A percentile compares a stretch with the other conserved stretches of the same genome.
Evolutionary conservation across 345 rosid genomes (phyloP).

Genomic region (Streptanthus diversifolius): DNA sequence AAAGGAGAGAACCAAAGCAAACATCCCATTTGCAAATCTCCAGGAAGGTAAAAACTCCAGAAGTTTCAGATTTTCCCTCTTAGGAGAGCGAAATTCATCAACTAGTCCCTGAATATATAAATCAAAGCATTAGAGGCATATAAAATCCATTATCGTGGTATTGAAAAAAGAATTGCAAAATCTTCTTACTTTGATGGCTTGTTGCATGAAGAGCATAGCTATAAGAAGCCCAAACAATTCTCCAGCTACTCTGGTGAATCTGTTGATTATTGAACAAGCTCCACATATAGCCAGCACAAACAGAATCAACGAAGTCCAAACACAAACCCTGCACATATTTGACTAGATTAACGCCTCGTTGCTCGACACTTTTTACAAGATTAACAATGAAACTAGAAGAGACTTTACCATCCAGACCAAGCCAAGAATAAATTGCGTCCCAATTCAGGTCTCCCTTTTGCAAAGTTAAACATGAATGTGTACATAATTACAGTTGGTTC

Average conservation of each 20-base stretch:
- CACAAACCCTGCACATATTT: slow-evolving; percentile 68
- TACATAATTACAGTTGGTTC: slow-evolving; percentile 99
- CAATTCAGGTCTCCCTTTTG: slow-evolving; percentile 71
- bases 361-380: background rate
- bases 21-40: slow-evolving; percentile 98
- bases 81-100: slow-evolving; percentile 78
- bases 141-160: background rate
- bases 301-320: slow-evolving; percentile 84
- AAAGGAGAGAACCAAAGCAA: slow-evolving; percentile 82
- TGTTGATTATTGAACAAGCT: slow-evolving; percentile 93
- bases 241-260: slow-evolving; percentile 93
- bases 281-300: slow-evolving; percentile 76
- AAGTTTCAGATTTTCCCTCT: slow-evolving; percentile 50
- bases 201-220: slow-evolving; percentile 97
- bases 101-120: slow-evolving; percentile 63
- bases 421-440: slow-evolving; percentile 82
- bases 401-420: slow-evolving; percentile 83
- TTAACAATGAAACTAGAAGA: background rate
- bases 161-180: background rate
- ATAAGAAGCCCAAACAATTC: slow-evolving; percentile 94
- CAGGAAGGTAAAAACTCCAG: slow-evolving; percentile 63
- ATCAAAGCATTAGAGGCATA: slow-evolving; percentile 7
- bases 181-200: slow-evolving; percentile 71
- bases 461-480: slow-evolving; percentile 92
- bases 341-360: background rate